A percentile compares a stretch with the other conserved stretches of the same genome.
Evolutionary conservation across 129 eudicot species (phyloP).

Genomic region (Scalesia atractyloides): DNA sequence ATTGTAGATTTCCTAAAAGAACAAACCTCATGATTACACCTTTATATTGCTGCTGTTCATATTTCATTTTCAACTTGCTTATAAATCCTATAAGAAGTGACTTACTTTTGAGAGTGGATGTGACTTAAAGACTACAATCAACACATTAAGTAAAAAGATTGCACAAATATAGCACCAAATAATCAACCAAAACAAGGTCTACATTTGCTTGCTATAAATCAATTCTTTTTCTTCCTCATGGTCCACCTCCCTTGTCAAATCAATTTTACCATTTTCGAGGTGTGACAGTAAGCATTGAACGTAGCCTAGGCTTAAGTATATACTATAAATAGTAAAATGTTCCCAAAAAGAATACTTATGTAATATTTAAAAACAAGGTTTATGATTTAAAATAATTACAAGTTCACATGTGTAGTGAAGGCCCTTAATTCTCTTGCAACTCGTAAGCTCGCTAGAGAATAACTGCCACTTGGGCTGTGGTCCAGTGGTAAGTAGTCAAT

Average conservation of each 20-base stretch:
- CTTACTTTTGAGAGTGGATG: slow-evolving; percentile 8
- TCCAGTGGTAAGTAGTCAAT: too few relatives aligned
- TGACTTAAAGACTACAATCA: slow-evolving; percentile 23
- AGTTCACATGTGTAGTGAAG: too few relatives aligned
- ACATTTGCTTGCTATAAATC: slow-evolving; percentile 7
- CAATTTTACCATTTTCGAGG: slow-evolving; percentile 2
- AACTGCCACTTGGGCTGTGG: too few relatives aligned
- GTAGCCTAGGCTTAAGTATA: slow-evolving; percentile 5
- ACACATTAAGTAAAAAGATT: slow-evolving; percentile 12
- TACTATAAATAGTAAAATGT: background rate
- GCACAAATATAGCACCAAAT: slow-evolving; percentile 16
- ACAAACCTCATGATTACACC: slow-evolving; percentile 34
- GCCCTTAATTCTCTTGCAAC: too few relatives aligned
- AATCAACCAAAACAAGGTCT: slow-evolving; percentile 2
- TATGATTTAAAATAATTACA: too few relatives aligned
- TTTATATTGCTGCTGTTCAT: slow-evolving; percentile 25
- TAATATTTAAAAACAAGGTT: too few relatives aligned
- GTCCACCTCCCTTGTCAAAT: slow-evolving; percentile 19
- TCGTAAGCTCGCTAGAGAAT: too few relatives aligned
- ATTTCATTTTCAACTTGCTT: slow-evolving; percentile 25
- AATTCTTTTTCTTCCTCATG: slow-evolving; percentile 2
- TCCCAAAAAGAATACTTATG: too few relatives aligned
- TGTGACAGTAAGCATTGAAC: slow-evolving; percentile 15
- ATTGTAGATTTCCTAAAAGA: slow-evolving; percentile 18
- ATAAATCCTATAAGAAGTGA: slow-evolving; percentile 1